phyloP scores from a whole-genome alignment of 1,139 yeast genomes.

The Blastobotrys proliferans region DNA sequence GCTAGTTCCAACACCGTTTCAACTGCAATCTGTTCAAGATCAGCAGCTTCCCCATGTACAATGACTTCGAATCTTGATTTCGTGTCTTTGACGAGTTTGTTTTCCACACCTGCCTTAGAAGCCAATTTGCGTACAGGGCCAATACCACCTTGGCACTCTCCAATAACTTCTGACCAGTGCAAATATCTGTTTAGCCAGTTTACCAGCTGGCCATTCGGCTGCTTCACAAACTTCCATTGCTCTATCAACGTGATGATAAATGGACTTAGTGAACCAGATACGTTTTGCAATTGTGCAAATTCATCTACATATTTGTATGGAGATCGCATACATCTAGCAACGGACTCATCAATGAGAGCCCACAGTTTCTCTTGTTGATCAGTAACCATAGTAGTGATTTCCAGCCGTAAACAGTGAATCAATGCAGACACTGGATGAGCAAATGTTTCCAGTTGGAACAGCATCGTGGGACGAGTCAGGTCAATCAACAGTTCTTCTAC shows the following conservation, averaged over 20 bases:
- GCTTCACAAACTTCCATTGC: slow-evolving; percentile 61
- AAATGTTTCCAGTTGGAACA: slow-evolving; percentile 45
- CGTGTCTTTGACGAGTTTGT: no score
- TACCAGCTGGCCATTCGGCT: slow-evolving; percentile 30
- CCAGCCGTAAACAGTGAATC: slow-evolving; percentile 24
- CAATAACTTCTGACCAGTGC: slow-evolving; percentile 33
- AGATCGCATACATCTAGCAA: slow-evolving; percentile 61
- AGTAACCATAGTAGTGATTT: slow-evolving; percentile 10
- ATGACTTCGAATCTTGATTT: no score
- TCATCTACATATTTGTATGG: slow-evolving; percentile 83
- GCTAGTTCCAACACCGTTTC: neutral
- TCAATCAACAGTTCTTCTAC: slow-evolving; percentile 39
- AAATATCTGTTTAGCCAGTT: slow-evolving; percentile 49
- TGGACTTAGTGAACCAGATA: slow-evolving; percentile 48
- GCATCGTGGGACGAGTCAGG: slow-evolving; percentile 42
- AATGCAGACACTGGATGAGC: slow-evolving; percentile 32
- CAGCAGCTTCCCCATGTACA: neutral
- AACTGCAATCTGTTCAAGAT: neutral
- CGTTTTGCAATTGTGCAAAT: slow-evolving; percentile 38
- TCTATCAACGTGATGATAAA: slow-evolving; percentile 64
- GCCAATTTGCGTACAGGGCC: neutral
- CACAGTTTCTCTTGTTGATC: slow-evolving; percentile 39
- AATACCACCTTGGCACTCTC: slow-evolving; percentile 6
- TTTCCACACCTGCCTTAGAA: neutral
- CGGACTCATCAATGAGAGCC: slow-evolving; percentile 66